These are phyloP conservation scores for Lachancea thermotolerans DNA, from an alignment of 805 yeast genomes.

Conservation along the genomic window DNA sequence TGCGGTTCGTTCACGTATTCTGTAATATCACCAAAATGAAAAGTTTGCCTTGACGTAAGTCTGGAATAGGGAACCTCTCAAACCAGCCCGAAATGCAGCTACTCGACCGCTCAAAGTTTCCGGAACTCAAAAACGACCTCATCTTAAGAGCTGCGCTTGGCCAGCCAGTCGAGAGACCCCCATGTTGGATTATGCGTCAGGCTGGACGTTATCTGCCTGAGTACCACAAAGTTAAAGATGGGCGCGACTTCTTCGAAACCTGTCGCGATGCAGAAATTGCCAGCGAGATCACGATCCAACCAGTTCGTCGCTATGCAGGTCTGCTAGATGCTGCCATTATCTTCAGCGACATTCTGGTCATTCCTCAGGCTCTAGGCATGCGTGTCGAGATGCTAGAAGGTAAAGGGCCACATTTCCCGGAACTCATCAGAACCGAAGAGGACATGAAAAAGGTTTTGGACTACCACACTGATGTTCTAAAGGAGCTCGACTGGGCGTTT, in stretches of 20 bases:
- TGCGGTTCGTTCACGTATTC: too few relatives aligned
- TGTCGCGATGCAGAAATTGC: constrained; percentile 94
- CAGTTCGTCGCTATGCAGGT: constrained; percentile 82
- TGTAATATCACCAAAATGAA: background rate
- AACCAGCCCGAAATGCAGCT: constrained; percentile 5
- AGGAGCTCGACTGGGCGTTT: constrained; percentile 90
- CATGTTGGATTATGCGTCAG: constrained; percentile 97
- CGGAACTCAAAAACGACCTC: constrained; percentile 81
- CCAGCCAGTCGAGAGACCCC: constrained; percentile 91
- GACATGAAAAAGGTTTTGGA: constrained; percentile 53
- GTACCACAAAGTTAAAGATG: constrained; percentile 81
- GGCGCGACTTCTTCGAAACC: constrained; percentile 87
- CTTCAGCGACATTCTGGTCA: constrained; percentile 89
- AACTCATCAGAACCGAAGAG: constrained; percentile 69
- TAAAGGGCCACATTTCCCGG: constrained; percentile 87
- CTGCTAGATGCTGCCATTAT: constrained; percentile 94
- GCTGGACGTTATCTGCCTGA: constrained; percentile 93
- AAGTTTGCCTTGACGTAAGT: background rate
- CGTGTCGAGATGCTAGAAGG: constrained; percentile 90
- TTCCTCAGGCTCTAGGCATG: constrained; percentile 98
- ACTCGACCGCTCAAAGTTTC: constrained; percentile 38
- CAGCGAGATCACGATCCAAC: constrained; percentile 90
- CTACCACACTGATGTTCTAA: constrained; percentile 61
- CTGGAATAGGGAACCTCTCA: background rate
- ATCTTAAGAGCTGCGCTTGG: constrained; percentile 87